Evolutionary conservation across 2,329 filamentous ascomycete species (phyloP).

Genomic region (Lanzia echinophila): DNA sequence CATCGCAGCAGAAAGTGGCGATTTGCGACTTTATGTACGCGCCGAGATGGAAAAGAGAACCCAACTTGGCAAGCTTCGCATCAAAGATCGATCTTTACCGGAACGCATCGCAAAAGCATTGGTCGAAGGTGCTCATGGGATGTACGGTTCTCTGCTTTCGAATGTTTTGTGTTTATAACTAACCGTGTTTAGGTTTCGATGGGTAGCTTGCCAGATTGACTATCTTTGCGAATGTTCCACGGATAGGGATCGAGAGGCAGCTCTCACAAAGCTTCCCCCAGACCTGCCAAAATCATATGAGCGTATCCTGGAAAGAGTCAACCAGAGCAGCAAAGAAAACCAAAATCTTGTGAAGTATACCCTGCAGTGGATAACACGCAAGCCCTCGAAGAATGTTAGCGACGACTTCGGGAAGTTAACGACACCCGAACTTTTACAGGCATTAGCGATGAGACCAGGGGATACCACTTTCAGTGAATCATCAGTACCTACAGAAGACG

Average conservation of each 20-base stretch:
- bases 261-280: slow-evolving; percentile 14
- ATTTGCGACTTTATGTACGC: slow-evolving; percentile 17
- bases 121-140: slow-evolving; percentile 15
- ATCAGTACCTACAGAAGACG: slow-evolving; percentile 16
- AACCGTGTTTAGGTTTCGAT: slow-evolving; percentile 14
- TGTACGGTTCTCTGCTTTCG: slow-evolving; percentile 10
- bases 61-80: slow-evolving; percentile 2
- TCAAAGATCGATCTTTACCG: slow-evolving; percentile 9
- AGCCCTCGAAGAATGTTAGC: neutral
- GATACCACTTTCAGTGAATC: slow-evolving; percentile 13
- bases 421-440: slow-evolving; percentile 12
- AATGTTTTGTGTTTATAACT: slow-evolving; percentile 6
- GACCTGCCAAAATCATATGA: slow-evolving; percentile 25
- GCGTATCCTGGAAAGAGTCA: slow-evolving; percentile 25
- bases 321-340: slow-evolving; percentile 16
- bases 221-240: slow-evolving; percentile 16
- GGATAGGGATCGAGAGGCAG: slow-evolving; percentile 18
- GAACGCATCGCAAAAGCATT: slow-evolving; percentile 14
- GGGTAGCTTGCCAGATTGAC: slow-evolving; percentile 18
- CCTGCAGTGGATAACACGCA: slow-evolving; percentile 16
- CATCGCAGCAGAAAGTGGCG: slow-evolving; percentile 15
- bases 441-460: slow-evolving; percentile 11
- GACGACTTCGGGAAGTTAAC: neutral
- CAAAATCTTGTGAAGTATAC: slow-evolving; percentile 17
- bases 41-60: slow-evolving; percentile 13